Evolutionary conservation across 495 filamentous ascomycete species (phyloP).

Genomic region (Penicillium fimorum): DNA sequence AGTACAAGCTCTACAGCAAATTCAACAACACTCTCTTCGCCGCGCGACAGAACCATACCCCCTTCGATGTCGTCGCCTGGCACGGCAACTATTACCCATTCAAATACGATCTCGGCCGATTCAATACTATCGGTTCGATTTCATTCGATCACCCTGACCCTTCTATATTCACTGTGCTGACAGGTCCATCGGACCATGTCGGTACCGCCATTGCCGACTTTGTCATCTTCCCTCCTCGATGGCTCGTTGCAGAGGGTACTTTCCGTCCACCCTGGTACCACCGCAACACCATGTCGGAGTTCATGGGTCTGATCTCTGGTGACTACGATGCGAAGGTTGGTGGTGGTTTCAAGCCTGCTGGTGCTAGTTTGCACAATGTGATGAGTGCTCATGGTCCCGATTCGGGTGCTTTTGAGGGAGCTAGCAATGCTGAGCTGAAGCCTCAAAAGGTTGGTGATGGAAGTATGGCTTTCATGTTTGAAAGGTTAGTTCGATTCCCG

Average conservation of each 20-base stretch:
- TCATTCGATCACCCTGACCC: conserved; percentile 81
- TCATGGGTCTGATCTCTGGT: conserved; percentile 57
- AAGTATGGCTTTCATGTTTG: conserved; percentile 70
- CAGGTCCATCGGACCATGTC: conserved; percentile 67
- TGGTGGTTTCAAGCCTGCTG: conserved; percentile 62
- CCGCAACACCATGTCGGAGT: conserved; percentile 74
- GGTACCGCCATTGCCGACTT: conserved; percentile 80
- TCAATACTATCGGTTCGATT: conserved; percentile 72
- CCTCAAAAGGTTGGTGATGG: conserved; percentile 60
- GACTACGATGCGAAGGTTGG: conserved; percentile 65
- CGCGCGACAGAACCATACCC: conserved; percentile 68
- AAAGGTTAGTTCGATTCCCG: conserved; percentile 44
- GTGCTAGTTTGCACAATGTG: conserved; percentile 62
- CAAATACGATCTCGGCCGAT: conserved; percentile 83
- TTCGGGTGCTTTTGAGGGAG: conserved; percentile 54
- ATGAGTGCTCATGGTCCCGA: conserved; percentile 66
- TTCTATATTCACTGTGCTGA: conserved; percentile 78
- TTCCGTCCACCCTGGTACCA: conserved; percentile 85
- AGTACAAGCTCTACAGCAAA: conserved; percentile 68
- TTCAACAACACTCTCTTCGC: conserved; percentile 77
- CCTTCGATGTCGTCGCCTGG: conserved; percentile 85
- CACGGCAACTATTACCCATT: conserved; percentile 75
- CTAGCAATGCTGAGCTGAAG: conserved; percentile 55
- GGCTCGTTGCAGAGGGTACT: conserved; percentile 74
- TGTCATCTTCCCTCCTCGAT: conserved; percentile 79